Evolutionary conservation across 1,139 yeast genomes (phyloP), one percentile per base, ranked within the genome.

Genomic region (Candida sp.): DNA sequence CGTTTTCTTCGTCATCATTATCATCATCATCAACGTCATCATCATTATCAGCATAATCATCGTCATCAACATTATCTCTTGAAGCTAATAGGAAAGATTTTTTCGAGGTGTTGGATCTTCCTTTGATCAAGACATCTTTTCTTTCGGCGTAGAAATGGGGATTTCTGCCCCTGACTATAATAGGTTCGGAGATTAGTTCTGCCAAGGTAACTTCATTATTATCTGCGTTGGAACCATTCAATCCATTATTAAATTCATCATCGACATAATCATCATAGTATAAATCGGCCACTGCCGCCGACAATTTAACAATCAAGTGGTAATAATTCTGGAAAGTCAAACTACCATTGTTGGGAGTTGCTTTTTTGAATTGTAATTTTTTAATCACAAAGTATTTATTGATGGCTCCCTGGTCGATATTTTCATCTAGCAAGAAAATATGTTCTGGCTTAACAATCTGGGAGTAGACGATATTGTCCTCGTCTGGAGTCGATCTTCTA

Each of bases 291-390:
- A 70, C 75, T 12, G 68, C 62, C 7, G 76, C 77, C 49, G 70
- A 69, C 19, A 80, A 61, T 41, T 70, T 64, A 9, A 79, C 68
- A 19, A 68, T 64, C 27, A 82, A 62, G 46, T 73, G 77, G 53
- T 77, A 81, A 53, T 78, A 82, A 51, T 81, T 80, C 52, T 80
- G 85, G 47, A 74, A 71, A 12, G 76, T 68, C 36, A 71, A 65
- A 49, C 82, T 79, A 11, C 85, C 85, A 53, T 81, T 81, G 54
- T 81, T 81, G 4, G 86, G 83, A 0, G 87, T 82, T 11, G 87
- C 85, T 49, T 73, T 78, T 42, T 77, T 73, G 57, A 82, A 82
- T 56, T 81, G 84, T 49, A 80, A 67, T 60, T 66, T 76, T 53
- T 64, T 68, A 33, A 73, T 60, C 21, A 64, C 57, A 49, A 61